Percentiles rank a stretch among this genome's conserved stretches.
These are phyloP conservation scores for Vaccinium darrowii DNA, from an alignment of 148 eudicot species.

Conservation along the genomic window DNA sequence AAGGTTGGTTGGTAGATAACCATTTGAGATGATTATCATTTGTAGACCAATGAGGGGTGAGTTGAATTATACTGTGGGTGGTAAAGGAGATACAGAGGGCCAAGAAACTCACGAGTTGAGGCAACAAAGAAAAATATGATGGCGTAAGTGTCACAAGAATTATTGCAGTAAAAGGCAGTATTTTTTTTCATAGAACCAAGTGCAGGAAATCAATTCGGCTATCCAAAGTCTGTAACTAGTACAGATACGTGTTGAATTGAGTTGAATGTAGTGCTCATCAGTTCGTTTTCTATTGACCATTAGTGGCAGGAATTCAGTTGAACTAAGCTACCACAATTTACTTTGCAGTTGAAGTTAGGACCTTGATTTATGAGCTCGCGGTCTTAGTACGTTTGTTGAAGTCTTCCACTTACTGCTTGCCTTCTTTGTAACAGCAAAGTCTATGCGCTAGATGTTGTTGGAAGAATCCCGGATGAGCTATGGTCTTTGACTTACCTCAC, in stretches of 20 bases:
- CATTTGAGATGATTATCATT: background rate
- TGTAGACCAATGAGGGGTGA: background rate
- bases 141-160: background rate
- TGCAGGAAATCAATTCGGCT: background rate
- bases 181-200: background rate
- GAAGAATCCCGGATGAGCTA: slow-evolving; percentile 69
- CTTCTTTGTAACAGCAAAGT: slow-evolving; percentile 51
- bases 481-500: slow-evolving; percentile 50
- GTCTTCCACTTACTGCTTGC: slow-evolving; percentile 8
- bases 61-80: background rate
- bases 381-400: background rate
- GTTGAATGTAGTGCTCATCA: background rate
- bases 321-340: background rate
- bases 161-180: background rate
- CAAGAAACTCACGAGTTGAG: background rate
- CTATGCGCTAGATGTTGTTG: slow-evolving; percentile 44
- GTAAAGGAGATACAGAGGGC: background rate
- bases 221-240: background rate
- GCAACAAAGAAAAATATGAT: background rate
- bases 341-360: background rate
- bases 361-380: background rate
- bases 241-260: background rate
- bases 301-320: background rate
- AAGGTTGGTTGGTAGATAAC: background rate
- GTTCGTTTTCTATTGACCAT: background rate